Evolutionary conservation across 2,329 filamentous ascomycete genomes (phyloP), one percentile per base, ranked within the genome.

Genomic region (Colletotrichum musae): DNA sequence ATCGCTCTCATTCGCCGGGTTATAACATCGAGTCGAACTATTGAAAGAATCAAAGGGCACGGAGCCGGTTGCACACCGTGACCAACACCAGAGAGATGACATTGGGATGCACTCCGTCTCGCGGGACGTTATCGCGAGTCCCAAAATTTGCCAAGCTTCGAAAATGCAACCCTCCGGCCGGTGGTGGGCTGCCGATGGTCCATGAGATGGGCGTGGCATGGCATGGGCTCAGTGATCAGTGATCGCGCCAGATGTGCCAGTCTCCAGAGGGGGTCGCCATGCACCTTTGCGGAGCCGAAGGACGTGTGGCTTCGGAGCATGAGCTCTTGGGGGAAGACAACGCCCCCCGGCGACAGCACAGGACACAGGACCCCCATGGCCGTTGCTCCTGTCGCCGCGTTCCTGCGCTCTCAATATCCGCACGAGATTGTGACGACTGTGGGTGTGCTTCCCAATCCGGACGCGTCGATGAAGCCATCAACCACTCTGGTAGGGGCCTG

Each of bases 281-380:
- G 68, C 68, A 54, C 28, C 39, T 45, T 39, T 53, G 65, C 65
- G 64, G 68, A 56, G 47, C 53, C 58, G 15, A 57, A 41, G 50
- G 58, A 41, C 24, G 50, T 63, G 58, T 70, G 58, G 64, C 52
- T 63, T 70, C 52, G 68, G 68, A 59, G 68, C 64, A 70, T 39
- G 53, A 58, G 39, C 64, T 70, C 48, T 58, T 62, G 64, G 48
- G 63, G 58, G 36, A 64, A 53, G 60, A 59, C 16, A 52, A 48
- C 41, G 50, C 50, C 50, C 51, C 43, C 48, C 43, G 43, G 18
- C 18, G 7, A 32, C 28, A 6, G 28, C 28, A 32, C 28, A 32
- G 41, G 41, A 43, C 41, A 32, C 28, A 32, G 41, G 41, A 43
- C 41, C 41, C 41, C 41, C 41, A 12, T 16, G 16, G 51, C 24